Base-by-base conservation (phyloP, 2,329 filamentous ascomycete species). In the Ceratocystis cubensis region DNA sequence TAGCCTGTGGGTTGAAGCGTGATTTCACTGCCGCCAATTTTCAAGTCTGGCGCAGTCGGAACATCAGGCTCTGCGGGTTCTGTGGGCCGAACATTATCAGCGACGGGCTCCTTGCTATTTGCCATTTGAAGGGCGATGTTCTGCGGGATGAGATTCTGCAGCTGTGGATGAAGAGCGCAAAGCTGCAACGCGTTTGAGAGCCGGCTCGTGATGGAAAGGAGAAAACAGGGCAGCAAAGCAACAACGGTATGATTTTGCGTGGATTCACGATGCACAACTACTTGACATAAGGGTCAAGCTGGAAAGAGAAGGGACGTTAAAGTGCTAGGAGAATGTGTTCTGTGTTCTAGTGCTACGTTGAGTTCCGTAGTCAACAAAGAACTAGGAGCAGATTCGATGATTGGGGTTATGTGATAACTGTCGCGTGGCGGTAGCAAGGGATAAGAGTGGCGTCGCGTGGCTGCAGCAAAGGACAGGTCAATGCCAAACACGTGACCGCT, bases 1-100 rank as follows among this genome's bases (percentile, higher is more conserved):
- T 83, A 88, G 68, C 87, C 87, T 70, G 85, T 85, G 7, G 88
- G 88, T 73, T 90, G 88, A 48, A 92, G 82, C 1, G 86, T 90
- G 71, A 91, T 84, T 72, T 86, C 79, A 72, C 89, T 84, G 70
- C 88, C 88, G 8, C 90, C 78, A 70, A 92, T 90, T 74, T 90
- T 86, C 65, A 92, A 79, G 74, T 91, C 88, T n/a, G 88, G 88
- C 64, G 88, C 85, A 61, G 84, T 84, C 5, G 62, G 61, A 71
- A 78, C 75, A 70, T 77, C 76, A 33, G 20, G 20, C 33, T 33
- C 5, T 33, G 2, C 6, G 37, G n/a, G 41, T 0, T 41, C 37
- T 15, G 10, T 4, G 13, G 8, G 20, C 20, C 50, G 13, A 10
- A 15, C 50, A 56, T 30, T 56, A 15, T 8, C 15, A 7, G 53